A percentile compares a stretch with the other conserved stretches of the same genome.
These are phyloP conservation scores for Trametes versicolor DNA, from an alignment of 1,284 basidiomycete genomes.

Conservation along the genomic window DNA sequence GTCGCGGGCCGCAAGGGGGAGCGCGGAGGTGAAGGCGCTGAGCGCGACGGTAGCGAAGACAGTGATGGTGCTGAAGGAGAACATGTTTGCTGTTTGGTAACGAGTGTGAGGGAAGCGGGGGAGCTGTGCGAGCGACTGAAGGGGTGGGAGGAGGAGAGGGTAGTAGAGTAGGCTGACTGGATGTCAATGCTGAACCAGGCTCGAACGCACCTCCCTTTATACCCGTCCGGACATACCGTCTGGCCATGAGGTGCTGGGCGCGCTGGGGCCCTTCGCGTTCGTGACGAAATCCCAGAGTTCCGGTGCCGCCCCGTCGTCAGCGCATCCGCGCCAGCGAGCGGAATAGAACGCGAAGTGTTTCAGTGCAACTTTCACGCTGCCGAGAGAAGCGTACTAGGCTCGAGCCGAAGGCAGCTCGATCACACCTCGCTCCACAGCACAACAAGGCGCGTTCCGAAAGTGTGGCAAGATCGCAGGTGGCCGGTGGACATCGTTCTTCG, in stretches of 20 bases:
- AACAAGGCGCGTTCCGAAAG: conserved; percentile 4
- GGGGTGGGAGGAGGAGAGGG: conserved; percentile 15
- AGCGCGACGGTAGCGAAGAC: conserved; percentile 52
- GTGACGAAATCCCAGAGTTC: conserved; percentile 11
- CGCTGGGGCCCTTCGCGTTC: not conserved
- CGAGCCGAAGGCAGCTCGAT: conserved; percentile 24
- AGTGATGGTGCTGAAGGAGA: conserved; percentile 53
- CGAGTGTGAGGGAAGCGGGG: conserved; percentile 42
- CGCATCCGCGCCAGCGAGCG: conserved; percentile 3
- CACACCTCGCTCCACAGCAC: conserved; percentile 24
- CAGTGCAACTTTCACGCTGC: conserved; percentile 23
- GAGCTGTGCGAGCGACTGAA: conserved; percentile 44
- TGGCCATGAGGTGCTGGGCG: not conserved
- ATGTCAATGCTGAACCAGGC: conserved; percentile 31
- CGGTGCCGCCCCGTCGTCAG: conserved; percentile 8
- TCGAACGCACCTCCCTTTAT: conserved; percentile 17
- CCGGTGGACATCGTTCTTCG: not conserved
- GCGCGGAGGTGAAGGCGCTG: conserved; percentile 40
- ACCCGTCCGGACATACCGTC: not conserved
- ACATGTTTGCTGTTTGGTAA: conserved; percentile 46
- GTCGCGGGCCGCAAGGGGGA: conserved; percentile 22
- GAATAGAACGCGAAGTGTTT: conserved; percentile 23
- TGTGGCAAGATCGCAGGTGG: conserved; percentile 5
- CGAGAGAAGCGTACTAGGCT: conserved; percentile 26
- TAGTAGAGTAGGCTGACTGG: conserved; percentile 27